Percentiles rank a stretch among this genome's conserved stretches.
Evolutionary conservation across 208 protist species (phyloP).

Genomic region (Polymyxa betae): DNA sequence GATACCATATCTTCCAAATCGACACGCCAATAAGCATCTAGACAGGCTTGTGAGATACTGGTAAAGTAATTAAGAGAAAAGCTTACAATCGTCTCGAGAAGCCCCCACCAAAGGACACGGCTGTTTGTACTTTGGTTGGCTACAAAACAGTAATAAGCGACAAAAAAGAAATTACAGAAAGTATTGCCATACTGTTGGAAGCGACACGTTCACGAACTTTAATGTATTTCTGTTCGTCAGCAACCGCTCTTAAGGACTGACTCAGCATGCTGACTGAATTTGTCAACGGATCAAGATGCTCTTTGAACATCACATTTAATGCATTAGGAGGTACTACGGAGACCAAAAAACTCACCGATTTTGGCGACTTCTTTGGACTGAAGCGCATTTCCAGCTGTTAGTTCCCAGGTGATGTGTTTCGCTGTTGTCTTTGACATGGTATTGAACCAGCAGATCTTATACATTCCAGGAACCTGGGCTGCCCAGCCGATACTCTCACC

Average conservation of each 20-base stretch:
- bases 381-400: background rate
- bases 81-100: conserved; percentile 30
- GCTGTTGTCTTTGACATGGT: background rate
- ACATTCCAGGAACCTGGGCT: background rate
- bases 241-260: background rate
- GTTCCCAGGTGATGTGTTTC: background rate
- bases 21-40: background rate
- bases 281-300: background rate
- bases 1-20: conserved; percentile 11
- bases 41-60: background rate
- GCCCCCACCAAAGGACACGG: conserved; percentile 28
- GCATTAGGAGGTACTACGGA: background rate
- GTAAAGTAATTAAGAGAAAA: background rate
- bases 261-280: background rate
- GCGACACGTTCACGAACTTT: conserved; percentile 39
- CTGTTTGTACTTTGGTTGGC: conserved; percentile 46
- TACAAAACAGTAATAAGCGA: background rate
- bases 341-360: background rate
- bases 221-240: conserved; percentile 49
- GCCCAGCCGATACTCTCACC: background rate
- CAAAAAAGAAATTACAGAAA: background rate
- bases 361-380: conserved; percentile 28
- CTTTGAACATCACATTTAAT: background rate
- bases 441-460: background rate
- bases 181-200: background rate